Evolutionary conservation across 73 alveolate species (phyloP), one percentile per base, ranked within the genome.

Genomic region (Stentor roeselii): DNA sequence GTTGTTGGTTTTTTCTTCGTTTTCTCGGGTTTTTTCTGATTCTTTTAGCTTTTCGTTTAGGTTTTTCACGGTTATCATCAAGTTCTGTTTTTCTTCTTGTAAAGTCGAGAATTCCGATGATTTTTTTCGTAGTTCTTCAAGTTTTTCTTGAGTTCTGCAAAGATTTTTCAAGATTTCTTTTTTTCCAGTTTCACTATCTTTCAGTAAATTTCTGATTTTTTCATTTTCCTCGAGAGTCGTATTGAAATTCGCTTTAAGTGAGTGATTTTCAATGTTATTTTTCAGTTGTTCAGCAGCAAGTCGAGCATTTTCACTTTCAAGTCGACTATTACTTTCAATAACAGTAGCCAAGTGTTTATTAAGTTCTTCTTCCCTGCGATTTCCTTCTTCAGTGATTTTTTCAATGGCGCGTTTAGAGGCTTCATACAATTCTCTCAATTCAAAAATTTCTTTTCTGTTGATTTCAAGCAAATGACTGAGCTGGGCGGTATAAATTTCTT

Each of bases 401-500:
- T 67, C 80, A 67, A 32, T 32, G 11, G 80, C 37, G 21, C 41
- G 21, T 32, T 21, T 67, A 67, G 6, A 30, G 1, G 27, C 80
- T 67, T 67, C 80, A 2, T 21, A 34, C 27, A 67, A 21, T 30
- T 67, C 80, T 67, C 80, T 36, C 0, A 67, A 40, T 32, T 67
- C 37, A 67, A 21, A 27, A 21, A 67, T 32, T 67, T 67, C 80
- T 67, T 67, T 21, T 67, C 37, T 67, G 41, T 40, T 67, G 50
- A 32, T 21, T 1, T 67, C n/a, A 27, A 67, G 37, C 37, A 67
- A 30, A 30, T 67, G 41, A 11, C 37, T 67, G 50, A 67, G 27
- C 2, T 67, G 80, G 50, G n/a, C 37, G 80, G 41, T 21, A 34
- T 21, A 67, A 67, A 67, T 21, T 27, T 67, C 80, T 67, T 67